Evolutionary conservation across 257 asterid species (phyloP).

Genomic region (Salvia miltiorrhiza): DNA sequence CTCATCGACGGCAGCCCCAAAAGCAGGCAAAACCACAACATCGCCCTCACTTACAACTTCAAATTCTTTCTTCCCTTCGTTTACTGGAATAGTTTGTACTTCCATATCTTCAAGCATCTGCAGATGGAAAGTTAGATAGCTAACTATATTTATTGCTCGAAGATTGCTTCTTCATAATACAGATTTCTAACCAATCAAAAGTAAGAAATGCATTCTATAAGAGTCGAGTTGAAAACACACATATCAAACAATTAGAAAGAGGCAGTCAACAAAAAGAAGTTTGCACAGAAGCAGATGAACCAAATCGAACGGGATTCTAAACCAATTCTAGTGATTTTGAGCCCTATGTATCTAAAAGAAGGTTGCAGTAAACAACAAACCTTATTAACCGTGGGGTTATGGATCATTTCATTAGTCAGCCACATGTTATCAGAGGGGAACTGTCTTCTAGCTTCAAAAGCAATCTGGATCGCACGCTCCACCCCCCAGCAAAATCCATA

Average conservation of each 20-base stretch:
- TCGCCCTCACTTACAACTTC: slow-evolving; percentile 73
- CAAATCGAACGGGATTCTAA: not conserved
- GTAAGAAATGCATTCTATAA: not conserved
- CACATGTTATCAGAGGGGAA: slow-evolving; percentile 86
- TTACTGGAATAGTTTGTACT: slow-evolving; percentile 58
- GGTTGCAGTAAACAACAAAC: slow-evolving; percentile 28
- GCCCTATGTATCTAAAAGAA: not conserved
- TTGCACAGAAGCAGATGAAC: not conserved
- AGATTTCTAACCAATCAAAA: not conserved
- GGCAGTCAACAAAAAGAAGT: not conserved
- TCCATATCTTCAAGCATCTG: slow-evolving; percentile 86
- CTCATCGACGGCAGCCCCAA: slow-evolving; percentile 94
- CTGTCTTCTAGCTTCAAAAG: slow-evolving; percentile 89
- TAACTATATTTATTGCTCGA: not conserved
- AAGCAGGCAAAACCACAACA: slow-evolving; percentile 93
- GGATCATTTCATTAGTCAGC: slow-evolving; percentile 92
- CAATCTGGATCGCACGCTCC: slow-evolving; percentile 96
- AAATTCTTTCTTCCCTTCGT: slow-evolving; percentile 61
- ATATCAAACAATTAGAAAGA: not conserved
- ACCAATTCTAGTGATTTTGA: not conserved
- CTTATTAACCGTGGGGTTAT: slow-evolving; percentile 95
- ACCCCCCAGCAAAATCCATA: slow-evolving; percentile 99
- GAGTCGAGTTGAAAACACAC: not conserved
- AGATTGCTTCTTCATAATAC: not conserved
- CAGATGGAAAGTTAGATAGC: slow-evolving; percentile 7